Base-by-base conservation (phyloP, 202 grass and related monocot species). In the Saccharum hybrid region DNA sequence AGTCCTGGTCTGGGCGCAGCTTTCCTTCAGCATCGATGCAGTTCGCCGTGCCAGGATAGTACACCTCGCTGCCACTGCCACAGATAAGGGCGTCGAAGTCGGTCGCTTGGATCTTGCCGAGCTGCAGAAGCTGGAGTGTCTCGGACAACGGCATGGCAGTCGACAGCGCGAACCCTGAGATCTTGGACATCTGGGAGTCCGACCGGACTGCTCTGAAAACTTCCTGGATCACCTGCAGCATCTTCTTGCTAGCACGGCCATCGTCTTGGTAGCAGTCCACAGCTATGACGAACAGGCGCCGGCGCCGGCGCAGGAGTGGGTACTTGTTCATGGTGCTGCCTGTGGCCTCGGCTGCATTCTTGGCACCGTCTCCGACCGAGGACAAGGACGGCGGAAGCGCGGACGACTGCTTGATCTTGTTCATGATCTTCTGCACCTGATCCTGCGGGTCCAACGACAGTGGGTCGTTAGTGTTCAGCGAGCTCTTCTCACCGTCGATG, bases 31-130 rank as follows among this genome's bases (percentile, higher is more conserved):
- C 81, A 16, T 90, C 93, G 2, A 83, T 43, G 78, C 89, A 98
- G 11, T 89, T 85, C 7, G 15, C 48, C 12, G 93, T 94, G 41
- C 96, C 91, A 7, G 96, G 96, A 83, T 98, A 98, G 83, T 96
- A 98, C 56, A 98, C 91, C 82, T 95, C 93, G 19, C 96, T 95
- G 41, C 96, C 93, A 9, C 96, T 98, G 68, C 93, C 81, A 48
- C 93, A 98, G 61, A 98, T 89, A 70, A 98, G 86, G 34, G 91
- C 96, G n/a, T 98, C 96, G 42, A 98, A 98, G 81, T 98, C 92
- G 5, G 91, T 94, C 28, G 82, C 76, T 0, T 74, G 81, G 10
- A 98, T 91, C 81, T 90, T 95, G 21, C 83, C 88, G 10, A 81
- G 74, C 83, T 94, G 84, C 40, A 98, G 80, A 43, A 98, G 88